phyloP scores from a whole-genome alignment of 345 rosid genomes.

The Salix suchowensis region DNA sequence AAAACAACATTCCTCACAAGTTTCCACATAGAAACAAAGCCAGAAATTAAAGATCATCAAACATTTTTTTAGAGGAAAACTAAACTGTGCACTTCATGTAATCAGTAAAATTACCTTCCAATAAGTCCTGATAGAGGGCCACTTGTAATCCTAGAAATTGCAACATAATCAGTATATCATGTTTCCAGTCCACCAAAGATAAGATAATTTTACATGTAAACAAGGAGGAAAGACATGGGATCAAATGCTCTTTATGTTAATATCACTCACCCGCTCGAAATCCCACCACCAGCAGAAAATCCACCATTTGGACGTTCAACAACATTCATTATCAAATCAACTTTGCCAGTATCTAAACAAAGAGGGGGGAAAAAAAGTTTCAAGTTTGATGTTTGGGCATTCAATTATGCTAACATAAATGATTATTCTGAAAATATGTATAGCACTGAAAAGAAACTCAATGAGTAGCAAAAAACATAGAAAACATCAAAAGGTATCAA shows the following conservation, averaged over 20 bases:
- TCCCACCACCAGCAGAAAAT: slow-evolving; percentile 93
- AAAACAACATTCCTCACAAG: background rate
- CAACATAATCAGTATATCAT: slow-evolving; percentile 2
- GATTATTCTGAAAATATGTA: background rate
- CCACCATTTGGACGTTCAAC: slow-evolving; percentile 97
- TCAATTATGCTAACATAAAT: slow-evolving; percentile 2
- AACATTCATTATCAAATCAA: slow-evolving; percentile 87
- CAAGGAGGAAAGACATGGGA: background rate
- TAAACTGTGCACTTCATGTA: slow-evolving; percentile 4
- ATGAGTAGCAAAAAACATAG: background rate
- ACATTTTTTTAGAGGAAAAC: background rate
- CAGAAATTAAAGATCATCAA: background rate
- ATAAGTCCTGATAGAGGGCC: slow-evolving; percentile 89
- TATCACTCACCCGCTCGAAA: slow-evolving; percentile 78
- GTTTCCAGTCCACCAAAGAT: background rate
- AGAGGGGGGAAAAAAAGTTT: background rate
- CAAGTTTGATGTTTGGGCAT: background rate
- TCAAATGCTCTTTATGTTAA: slow-evolving; percentile 2
- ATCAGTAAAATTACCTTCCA: slow-evolving; percentile 56
- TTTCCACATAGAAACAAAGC: background rate
- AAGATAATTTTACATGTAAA: background rate
- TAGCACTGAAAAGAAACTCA: background rate
- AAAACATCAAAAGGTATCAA: background rate
- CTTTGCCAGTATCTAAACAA: slow-evolving; percentile 65
- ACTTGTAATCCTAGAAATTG: slow-evolving; percentile 70